Evolutionary conservation across 2,329 filamentous ascomycete genomes (phyloP), one percentile per base, ranked within the genome.

Genomic region (Aspergillus caelatus): DNA sequence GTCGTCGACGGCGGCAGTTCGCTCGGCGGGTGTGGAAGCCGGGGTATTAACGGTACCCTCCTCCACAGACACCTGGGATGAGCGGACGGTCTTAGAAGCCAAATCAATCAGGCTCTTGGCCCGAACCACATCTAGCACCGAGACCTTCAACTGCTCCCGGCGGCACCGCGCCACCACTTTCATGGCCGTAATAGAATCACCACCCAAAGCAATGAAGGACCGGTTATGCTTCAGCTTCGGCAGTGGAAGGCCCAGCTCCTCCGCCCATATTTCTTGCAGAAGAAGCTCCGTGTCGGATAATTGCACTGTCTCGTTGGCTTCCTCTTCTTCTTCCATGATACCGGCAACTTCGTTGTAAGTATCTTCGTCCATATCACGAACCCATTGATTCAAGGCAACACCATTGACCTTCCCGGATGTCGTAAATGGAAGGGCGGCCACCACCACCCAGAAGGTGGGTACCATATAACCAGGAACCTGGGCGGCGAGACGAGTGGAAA

Each of bases 141-240:
- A 50, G 26, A 50, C 23, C 23, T 16, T 28, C 26, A 50, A 6
- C 46, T 50, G 46, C 26, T 50, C 23, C 46, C 26, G 26, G 26
- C 43, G 71, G 67, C 54, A 58, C 34, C 46, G 45, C 21, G 58
- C 45, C 32, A 61, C 43, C 2, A 66, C 55, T 28, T 60, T 57
- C 65, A 66, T 64, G 21, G 61, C 65, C 21, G 63, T 57, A 43
- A 66, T 65, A n/a, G 65, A 67, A 41, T 65, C 65, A n/a, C 65
- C 65, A 6, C 65, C 65, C 4, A 48, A 85, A 85, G 57, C 79
- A 72, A 3, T 78, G 72, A 36, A 81, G 76, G 50, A 68, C 36
- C 36, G 83, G 82, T 0, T 83, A 82, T 10, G 82, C 81, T 11
- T 81, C 82, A 68, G 88, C 84, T 14, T 56, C 46, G 14, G 11